phyloP scores from a whole-genome alignment of 139 green algal genomes.

The Zygnema cylindricum region DNA sequence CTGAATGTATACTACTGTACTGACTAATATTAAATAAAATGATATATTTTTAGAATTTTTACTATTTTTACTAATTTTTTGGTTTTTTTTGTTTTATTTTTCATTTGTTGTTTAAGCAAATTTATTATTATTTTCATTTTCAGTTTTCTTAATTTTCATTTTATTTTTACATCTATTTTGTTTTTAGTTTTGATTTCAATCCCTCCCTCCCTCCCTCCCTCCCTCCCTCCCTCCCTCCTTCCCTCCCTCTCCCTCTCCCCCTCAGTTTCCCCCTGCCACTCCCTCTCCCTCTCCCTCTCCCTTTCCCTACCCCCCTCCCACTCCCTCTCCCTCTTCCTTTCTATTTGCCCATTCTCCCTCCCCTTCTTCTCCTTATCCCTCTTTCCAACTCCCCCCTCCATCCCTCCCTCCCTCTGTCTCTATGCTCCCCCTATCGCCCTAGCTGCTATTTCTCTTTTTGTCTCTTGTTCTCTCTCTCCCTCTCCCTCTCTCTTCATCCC shows the following conservation, averaged over 20 bases:
- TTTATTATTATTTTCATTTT: no score
- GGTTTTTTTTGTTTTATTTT: no score
- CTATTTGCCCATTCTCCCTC: not conserved
- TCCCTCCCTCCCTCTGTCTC: not conserved
- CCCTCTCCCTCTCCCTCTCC: no score
- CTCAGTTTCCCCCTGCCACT: not conserved
- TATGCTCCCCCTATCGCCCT: not conserved
- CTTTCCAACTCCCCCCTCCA: not conserved
- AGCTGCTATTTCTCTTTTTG: not conserved
- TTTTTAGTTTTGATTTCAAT: not conserved
- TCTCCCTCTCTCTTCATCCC: not conserved
- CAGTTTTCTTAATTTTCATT: not conserved
- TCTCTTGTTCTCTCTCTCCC: not conserved
- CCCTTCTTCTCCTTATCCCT: not conserved
- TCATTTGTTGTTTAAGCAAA: no score
- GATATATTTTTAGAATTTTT: no score
- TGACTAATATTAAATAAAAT: no score
- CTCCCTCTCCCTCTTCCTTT: not conserved
- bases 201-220: not conserved
- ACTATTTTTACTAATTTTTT: no score
- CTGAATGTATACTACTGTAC: no score
- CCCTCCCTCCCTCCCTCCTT: not conserved
- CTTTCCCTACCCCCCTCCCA: not conserved
- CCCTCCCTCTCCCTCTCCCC: not conserved
- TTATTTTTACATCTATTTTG: not conserved